Evolutionary conservation across 768 basidiomycete species (phyloP).

Genomic region (Myochromella boudieri): DNA sequence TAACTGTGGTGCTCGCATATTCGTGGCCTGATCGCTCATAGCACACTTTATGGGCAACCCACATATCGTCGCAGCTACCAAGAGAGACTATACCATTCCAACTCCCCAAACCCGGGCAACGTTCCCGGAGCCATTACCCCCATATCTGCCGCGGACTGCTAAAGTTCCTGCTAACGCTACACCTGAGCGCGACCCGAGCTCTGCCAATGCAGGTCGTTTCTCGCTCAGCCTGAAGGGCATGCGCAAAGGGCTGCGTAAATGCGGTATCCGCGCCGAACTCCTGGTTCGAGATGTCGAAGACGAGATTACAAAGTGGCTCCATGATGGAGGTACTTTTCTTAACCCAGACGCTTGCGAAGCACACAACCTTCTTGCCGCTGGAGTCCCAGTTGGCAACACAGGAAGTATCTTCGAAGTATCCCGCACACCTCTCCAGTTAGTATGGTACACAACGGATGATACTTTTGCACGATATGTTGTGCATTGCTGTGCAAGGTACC

Average conservation of each 20-base stretch:
- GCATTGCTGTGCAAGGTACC: constrained; percentile 80
- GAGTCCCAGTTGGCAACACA: constrained; percentile 49
- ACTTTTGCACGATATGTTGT: constrained; percentile 79
- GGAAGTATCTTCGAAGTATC: constrained; percentile 63
- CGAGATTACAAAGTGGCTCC: constrained; percentile 64
- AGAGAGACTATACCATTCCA: constrained; percentile 50
- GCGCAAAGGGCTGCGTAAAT: constrained; percentile 62
- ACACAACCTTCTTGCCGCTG: constrained; percentile 27
- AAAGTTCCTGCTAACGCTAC: constrained; percentile 46
- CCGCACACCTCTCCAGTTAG: constrained; percentile 62
- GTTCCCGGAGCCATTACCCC: constrained; percentile 75
- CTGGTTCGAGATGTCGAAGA: constrained; percentile 71
- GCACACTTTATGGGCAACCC: constrained; percentile 74
- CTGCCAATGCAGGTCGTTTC: constrained; percentile 74
- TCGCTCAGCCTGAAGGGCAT: constrained; percentile 76
- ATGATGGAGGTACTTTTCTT: constrained; percentile 52
- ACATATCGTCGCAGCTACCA: constrained; percentile 65
- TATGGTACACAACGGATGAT: constrained; percentile 74
- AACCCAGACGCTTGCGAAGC: constrained; percentile 41
- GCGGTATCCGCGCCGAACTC: constrained; percentile 56
- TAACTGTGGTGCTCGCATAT: neutral
- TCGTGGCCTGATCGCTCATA: constrained; percentile 24
- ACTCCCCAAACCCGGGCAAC: constrained; percentile 49
- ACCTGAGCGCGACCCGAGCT: constrained; percentile 43
- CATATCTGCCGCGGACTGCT: constrained; percentile 62